Conservation (phyloP, 768 basidiomycete genomes). For the Leccinum sublutescens region DNA sequence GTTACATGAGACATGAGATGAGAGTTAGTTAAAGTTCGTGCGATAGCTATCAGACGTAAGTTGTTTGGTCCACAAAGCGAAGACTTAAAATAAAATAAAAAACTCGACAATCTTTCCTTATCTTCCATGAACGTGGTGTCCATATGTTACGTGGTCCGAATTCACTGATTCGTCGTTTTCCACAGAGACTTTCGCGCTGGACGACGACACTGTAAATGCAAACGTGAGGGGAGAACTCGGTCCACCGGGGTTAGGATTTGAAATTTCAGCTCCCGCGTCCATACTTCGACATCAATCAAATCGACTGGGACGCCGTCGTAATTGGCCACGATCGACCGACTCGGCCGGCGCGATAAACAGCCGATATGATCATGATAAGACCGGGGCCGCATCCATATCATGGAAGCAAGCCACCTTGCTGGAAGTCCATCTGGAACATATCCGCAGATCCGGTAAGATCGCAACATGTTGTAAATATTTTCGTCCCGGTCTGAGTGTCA, state of each 20-base stretch:
- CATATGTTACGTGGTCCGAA: not conserved
- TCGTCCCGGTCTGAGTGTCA: not conserved
- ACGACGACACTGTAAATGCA: not conserved
- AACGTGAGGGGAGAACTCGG: not conserved
- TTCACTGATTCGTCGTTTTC: not conserved
- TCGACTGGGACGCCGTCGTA: conserved; percentile 2
- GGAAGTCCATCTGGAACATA: not conserved
- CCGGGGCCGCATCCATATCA: conserved; percentile 6
- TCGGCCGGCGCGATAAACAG: not conserved
- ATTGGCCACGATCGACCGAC: not conserved
- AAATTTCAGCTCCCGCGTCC: not conserved
- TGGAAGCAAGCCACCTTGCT: not conserved
- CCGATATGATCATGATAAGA: conserved; percentile 5
- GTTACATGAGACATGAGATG: not conserved
- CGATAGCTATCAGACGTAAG: conserved; percentile 9
- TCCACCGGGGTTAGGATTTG: not conserved
- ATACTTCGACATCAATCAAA: not conserved
- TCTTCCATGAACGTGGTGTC: not conserved
- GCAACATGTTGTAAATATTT: not conserved
- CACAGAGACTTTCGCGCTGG: not conserved
- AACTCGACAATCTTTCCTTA: not conserved
- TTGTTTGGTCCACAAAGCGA: not conserved
- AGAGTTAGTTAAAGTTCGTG: conserved; percentile 1
- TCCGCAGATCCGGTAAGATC: not conserved
- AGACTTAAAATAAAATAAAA: not conserved